Evolutionary conservation across 768 basidiomycete genomes (phyloP), one percentile per base, ranked within the genome.

Genomic region (Aureoboletus auriporus): DNA sequence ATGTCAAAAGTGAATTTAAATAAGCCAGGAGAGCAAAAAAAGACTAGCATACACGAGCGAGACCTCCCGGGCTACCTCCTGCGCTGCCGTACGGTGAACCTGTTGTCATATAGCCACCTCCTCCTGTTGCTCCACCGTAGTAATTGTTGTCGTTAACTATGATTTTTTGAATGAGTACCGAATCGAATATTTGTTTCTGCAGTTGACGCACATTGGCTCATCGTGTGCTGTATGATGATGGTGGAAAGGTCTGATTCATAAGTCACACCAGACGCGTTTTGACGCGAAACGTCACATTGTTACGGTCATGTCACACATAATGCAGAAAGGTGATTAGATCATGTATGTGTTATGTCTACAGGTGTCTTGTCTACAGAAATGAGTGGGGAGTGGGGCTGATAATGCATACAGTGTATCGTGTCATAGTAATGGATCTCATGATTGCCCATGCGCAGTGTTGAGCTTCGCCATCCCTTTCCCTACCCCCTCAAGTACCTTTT

Each of bases 381-480:
- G 64, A 68, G 62, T 51, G 59, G 64, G 41, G 64, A 68, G 62
- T 51, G 59, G 64, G 41, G 58, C 11, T 65, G 44, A 44, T 42
- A 39, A 46, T 56, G 37, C 45, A 47, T 54, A 43, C 16, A 11
- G 29, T 46, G 40, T 44, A 37, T 23, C 20, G 4, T 23, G 20
- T 23, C 17, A 37, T 41, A 34, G 27, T 39, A 27, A 31, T 2
- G 7, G 16, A 42, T 29, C 28, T 52, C 45, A 69, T 47, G 55
- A 43, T 49, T 68, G 57, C 34, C 62, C 58, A 37, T 79, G 71
- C 10, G 66, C 69, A 33, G 72, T 65, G 57, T 69, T 71, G 39
- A 85, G 63, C 42, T 79, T 80, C n/a, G 64, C 58, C 47, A 86
- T 73, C 14, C 89, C 88, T 60, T 84, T 89, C 27, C 79, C 82